phyloP scores from a whole-genome alignment of 495 filamentous ascomycete genomes.

The Penicillium macrosclerotiorum region DNA sequence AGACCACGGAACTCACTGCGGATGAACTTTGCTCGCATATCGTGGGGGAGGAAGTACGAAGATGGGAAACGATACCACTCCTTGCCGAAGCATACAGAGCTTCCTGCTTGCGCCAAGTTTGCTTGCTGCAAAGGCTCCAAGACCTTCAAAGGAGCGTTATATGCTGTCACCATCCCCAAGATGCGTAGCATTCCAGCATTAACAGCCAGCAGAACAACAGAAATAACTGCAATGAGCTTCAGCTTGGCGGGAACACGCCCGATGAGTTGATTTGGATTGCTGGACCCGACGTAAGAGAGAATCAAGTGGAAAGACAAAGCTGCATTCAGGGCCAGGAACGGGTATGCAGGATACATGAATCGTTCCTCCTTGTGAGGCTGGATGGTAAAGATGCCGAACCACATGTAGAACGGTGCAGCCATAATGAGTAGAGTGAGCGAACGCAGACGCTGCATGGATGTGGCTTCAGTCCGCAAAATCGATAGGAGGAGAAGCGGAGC shows the following conservation, averaged over 20 bases:
- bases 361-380: slow-evolving; percentile 98
- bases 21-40: slow-evolving; percentile 80
- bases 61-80: slow-evolving; percentile 99
- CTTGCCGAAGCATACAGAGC: slow-evolving; percentile 84
- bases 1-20: slow-evolving; percentile 86
- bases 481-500: slow-evolving; percentile 58
- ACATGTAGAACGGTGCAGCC: slow-evolving; percentile 85
- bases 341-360: slow-evolving; percentile 98
- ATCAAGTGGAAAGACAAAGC: slow-evolving; percentile 80
- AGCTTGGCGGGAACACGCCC: slow-evolving; percentile 68
- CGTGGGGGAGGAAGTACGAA: slow-evolving; percentile 81
- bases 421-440: slow-evolving; percentile 73
- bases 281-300: slow-evolving; percentile 66
- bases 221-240: slow-evolving; percentile 60
- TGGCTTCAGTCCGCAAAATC: slow-evolving; percentile 35
- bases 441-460: slow-evolving; percentile 44
- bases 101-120: slow-evolving; percentile 52
- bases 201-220: slow-evolving; percentile 54
- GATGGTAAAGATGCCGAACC: slow-evolving; percentile 85
- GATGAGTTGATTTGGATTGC: slow-evolving; percentile 59
- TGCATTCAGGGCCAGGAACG: slow-evolving; percentile 87
- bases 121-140: slow-evolving; percentile 57
- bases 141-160: slow-evolving; percentile 78
- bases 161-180: slow-evolving; percentile 78
- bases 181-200: slow-evolving; percentile 67